Evolutionary conservation across 805 yeast genomes (phyloP).

Genomic region (Lipomyces yamanashiensis): DNA sequence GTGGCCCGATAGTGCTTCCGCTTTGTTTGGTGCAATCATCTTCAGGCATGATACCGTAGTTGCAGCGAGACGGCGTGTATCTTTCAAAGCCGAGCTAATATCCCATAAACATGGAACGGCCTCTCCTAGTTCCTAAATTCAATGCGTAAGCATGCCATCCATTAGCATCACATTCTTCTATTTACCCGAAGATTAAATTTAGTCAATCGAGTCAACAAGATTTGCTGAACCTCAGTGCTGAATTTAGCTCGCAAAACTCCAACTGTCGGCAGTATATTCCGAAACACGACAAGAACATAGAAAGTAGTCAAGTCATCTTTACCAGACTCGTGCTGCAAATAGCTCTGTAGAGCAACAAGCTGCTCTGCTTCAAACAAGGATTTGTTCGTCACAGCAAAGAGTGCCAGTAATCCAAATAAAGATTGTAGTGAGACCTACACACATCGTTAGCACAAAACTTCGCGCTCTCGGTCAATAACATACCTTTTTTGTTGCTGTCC

Average conservation of each 20-base stretch:
- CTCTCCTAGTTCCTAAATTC: constrained; percentile 59
- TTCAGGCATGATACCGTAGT: constrained; percentile 68
- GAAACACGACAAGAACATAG: constrained; percentile 60
- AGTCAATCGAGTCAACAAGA: constrained; percentile 61
- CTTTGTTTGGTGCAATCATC: constrained; percentile 55
- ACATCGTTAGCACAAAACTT: background rate
- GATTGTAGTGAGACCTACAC: constrained; percentile 42
- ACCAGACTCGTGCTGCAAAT: constrained; percentile 55
- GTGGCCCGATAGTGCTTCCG: constrained; percentile 34
- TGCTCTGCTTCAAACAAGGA: constrained; percentile 68
- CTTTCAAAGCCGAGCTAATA: constrained; percentile 54
- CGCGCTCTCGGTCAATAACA: background rate
- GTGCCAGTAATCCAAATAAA: constrained; percentile 57
- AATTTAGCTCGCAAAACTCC: constrained; percentile 57
- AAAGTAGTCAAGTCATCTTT: constrained; percentile 52
- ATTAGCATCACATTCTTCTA: background rate
- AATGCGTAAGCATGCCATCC: no score
- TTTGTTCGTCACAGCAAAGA: constrained; percentile 59
- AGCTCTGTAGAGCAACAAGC: constrained; percentile 66
- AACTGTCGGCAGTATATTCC: constrained; percentile 53
- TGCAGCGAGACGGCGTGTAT: constrained; percentile 56
- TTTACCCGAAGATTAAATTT: constrained; percentile 54
- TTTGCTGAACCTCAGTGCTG: constrained; percentile 53
- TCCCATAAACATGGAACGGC: constrained; percentile 75
- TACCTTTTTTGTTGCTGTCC: constrained; percentile 37